Evolutionary conservation across 2,329 filamentous ascomycete species (phyloP).

Genomic region (Tolypocladium nubicola): DNA sequence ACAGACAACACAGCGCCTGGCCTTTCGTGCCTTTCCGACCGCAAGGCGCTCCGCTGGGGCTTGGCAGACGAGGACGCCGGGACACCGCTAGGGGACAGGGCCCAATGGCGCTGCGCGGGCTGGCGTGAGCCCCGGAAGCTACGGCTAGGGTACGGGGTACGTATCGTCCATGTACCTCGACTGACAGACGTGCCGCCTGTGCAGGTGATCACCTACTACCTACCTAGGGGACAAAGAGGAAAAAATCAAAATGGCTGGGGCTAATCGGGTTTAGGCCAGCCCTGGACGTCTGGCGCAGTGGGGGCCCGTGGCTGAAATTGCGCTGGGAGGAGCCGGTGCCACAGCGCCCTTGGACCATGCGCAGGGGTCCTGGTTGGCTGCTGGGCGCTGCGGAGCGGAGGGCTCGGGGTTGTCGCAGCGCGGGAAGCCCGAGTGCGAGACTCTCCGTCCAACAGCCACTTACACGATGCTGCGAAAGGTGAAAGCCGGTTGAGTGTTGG

Average conservation of each 20-base stretch:
- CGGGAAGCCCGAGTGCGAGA: neutral
- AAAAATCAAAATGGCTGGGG: neutral
- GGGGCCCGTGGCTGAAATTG: neutral
- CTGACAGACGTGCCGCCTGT: neutral
- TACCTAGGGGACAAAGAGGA: neutral
- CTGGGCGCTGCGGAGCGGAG: neutral
- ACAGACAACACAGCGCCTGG: neutral
- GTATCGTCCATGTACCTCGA: neutral
- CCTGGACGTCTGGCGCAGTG: neutral
- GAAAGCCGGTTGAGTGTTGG: no score
- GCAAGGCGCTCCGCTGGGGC: neutral
- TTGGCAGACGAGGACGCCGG: neutral
- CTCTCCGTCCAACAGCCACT: no score
- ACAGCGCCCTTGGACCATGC: neutral
- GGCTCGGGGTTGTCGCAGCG: neutral
- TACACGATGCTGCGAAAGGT: no score
- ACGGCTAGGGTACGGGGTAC: neutral
- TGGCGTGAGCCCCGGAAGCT: neutral
- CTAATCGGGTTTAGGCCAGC: slow-evolving; percentile 1
- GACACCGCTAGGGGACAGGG: neutral
- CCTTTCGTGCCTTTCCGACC: neutral
- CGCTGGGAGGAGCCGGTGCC: neutral
- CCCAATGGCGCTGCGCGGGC: neutral
- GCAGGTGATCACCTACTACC: neutral
- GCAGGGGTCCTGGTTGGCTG: neutral